These are phyloP conservation scores for Trichocladium antarcticum DNA, from an alignment of 495 filamentous ascomycete genomes.

Conservation along the genomic window DNA sequence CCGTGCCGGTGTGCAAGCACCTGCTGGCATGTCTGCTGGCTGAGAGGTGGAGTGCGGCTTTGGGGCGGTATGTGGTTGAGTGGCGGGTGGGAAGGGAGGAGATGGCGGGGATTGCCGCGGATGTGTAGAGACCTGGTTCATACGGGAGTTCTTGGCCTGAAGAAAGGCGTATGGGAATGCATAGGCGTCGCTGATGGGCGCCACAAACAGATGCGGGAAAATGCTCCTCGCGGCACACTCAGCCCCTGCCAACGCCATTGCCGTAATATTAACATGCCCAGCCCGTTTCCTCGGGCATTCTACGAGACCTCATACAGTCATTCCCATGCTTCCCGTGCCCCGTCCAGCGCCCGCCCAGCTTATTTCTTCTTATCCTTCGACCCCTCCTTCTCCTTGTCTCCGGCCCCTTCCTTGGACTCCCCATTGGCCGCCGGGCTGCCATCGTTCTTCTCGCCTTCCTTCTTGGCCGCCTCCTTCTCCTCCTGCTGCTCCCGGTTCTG, in stretches of 20 bases:
- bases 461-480: constrained; percentile 70
- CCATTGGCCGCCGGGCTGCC: constrained; percentile 45
- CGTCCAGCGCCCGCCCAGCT: not conserved
- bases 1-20: constrained; percentile 73
- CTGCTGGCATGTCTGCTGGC: constrained; percentile 70
- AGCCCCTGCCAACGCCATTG: not conserved
- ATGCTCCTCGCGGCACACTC: too few species aligned
- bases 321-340: not conserved
- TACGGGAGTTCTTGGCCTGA: not conserved
- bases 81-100: constrained; percentile 49
- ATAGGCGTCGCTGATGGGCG: too few species aligned
- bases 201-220: not conserved
- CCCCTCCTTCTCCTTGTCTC: constrained; percentile 28
- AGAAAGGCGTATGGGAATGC: too few species aligned
- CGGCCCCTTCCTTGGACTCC: constrained; percentile 39
- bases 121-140: constrained; percentile 31
- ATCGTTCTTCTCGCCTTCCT: constrained; percentile 54
- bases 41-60: constrained; percentile 50
- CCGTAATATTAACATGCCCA: constrained; percentile 22
- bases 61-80: constrained; percentile 45
- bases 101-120: constrained; percentile 66
- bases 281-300: constrained; percentile 10
- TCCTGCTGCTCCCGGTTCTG: constrained; percentile 96
- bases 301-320: constrained; percentile 17
- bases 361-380: constrained; percentile 31